Evolutionary conservation across 2,329 filamentous ascomycete species (phyloP).

Genomic region (Ceratocystis variospora): DNA sequence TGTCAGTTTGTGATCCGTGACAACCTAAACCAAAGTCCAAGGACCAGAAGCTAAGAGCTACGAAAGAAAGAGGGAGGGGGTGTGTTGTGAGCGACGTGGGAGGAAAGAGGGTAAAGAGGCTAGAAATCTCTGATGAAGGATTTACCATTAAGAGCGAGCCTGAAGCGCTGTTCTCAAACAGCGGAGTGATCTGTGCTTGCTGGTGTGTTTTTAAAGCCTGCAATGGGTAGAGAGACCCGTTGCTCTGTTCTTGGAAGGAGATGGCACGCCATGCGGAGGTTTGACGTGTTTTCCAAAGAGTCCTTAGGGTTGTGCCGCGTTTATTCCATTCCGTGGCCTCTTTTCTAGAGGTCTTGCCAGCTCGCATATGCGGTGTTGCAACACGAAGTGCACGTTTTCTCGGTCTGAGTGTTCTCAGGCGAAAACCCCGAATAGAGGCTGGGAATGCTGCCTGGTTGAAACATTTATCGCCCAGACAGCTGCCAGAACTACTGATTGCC

Average conservation of each 20-base stretch:
- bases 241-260: background rate
- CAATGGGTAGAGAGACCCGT: background rate
- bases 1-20: background rate
- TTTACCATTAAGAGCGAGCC: background rate
- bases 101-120: background rate
- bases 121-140: conserved; percentile 7
- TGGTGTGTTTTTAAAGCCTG: background rate
- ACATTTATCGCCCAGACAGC: background rate
- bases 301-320: too few relatives aligned
- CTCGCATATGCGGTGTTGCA: too few relatives aligned
- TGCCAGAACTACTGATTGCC: background rate
- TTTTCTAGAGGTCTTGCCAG: too few relatives aligned
- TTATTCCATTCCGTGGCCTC: too few relatives aligned
- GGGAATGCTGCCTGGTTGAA: background rate
- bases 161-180: too few relatives aligned
- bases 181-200: background rate
- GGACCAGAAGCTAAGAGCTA: background rate
- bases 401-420: background rate
- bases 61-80: background rate
- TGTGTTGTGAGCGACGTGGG: background rate
- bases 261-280: background rate
- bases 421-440: background rate
- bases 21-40: background rate
- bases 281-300: too few relatives aligned
- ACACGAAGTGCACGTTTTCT: too few relatives aligned